Evolutionary conservation across 192 early-diverging fungal genomes (phyloP).

Genomic region (Helicostylum pulchrum): DNA sequence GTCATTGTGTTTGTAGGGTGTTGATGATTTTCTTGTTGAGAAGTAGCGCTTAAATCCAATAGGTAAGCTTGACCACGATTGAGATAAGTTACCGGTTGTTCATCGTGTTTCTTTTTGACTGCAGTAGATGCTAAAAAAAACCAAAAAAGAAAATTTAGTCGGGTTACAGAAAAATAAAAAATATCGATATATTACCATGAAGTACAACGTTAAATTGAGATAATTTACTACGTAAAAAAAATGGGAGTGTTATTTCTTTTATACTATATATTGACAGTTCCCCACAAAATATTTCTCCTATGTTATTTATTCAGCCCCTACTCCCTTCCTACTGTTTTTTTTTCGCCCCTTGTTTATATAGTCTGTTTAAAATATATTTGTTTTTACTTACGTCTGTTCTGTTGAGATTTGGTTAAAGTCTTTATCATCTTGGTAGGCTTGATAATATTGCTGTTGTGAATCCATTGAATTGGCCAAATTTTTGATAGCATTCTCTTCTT

Average conservation of each 20-base stretch:
- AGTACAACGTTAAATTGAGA: conserved; percentile 9
- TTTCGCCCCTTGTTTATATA: not conserved
- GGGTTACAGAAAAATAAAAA: not conserved
- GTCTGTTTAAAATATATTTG: not conserved
- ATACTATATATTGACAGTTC: conserved; percentile 3
- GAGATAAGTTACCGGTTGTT: conserved; percentile 64
- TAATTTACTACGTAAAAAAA: not conserved
- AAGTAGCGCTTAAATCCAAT: conserved; percentile 1
- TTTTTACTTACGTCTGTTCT: conserved; percentile 1
- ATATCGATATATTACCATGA: conserved; percentile 3
- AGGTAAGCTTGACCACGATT: conserved; percentile 57
- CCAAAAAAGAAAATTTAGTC: not conserved
- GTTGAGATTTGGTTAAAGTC: too few relatives aligned
- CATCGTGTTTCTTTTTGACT: conserved; percentile 47
- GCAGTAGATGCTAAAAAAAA: conserved; percentile 44
- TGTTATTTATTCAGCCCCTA: not conserved
- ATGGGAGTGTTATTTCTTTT: not conserved
- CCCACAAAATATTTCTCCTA: not conserved
- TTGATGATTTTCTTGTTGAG: not conserved
- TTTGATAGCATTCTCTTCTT: not conserved
- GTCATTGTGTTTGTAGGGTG: conserved; percentile 7
- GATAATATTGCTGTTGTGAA: too few relatives aligned
- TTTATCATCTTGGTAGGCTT: too few relatives aligned
- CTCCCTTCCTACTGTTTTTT: not conserved
- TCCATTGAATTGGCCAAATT: too few relatives aligned